Conservation (phyloP, 2,329 filamentous ascomycete species). For the Neonectria faginata region DNA sequence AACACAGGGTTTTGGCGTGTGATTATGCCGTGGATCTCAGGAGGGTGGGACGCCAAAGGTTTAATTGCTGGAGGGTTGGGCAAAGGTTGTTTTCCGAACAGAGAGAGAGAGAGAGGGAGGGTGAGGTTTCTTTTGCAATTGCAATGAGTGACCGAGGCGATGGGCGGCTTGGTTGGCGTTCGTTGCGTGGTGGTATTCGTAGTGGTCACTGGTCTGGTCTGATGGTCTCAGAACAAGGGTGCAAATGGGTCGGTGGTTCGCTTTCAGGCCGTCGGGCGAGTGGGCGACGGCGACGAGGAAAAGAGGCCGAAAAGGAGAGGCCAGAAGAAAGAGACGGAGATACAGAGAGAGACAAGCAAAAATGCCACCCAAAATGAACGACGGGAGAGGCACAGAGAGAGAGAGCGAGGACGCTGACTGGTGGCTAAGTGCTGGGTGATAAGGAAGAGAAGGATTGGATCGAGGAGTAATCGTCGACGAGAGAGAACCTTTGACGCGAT, state of each 20-base stretch:
- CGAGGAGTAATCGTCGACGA: background rate
- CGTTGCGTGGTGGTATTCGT: conserved; percentile 2
- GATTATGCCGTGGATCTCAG: no score
- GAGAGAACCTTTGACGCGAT: background rate
- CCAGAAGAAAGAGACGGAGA: background rate
- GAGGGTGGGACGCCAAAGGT: conserved; percentile 1
- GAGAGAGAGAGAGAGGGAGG: background rate
- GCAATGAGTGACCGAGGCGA: conserved; percentile 1
- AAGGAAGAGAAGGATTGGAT: background rate
- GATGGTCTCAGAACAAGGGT: conserved; percentile 9
- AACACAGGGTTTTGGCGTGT: background rate
- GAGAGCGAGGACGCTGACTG: background rate
- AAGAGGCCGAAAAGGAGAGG: background rate
- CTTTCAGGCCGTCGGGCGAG: background rate
- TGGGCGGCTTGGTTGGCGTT: background rate
- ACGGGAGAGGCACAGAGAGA: background rate
- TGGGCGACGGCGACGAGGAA: background rate
- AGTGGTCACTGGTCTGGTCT: background rate
- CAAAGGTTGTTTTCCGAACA: conserved; percentile 1
- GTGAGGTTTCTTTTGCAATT: background rate
- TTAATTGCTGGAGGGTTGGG: background rate
- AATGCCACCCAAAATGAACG: background rate
- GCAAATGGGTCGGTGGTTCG: conserved; percentile 6
- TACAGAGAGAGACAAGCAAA: background rate
- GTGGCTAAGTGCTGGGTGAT: background rate